A percentile compares a stretch with the other conserved stretches of the same genome.
phyloP scores from a whole-genome alignment of 371 early-diverging fungal species.

The Mucor saturninus region DNA sequence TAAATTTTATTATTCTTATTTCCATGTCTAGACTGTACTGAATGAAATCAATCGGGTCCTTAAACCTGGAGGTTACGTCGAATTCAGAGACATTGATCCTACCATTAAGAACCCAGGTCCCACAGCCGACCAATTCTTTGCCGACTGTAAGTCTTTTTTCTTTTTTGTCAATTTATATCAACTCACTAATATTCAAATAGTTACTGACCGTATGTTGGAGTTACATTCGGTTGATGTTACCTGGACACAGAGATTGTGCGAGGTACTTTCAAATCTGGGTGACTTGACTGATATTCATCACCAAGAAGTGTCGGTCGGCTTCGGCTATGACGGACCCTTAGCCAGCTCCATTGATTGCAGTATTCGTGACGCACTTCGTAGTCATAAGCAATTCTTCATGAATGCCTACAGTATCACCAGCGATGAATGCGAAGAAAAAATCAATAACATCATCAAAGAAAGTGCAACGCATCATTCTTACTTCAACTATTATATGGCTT shows the following conservation, averaged over 20 bases:
- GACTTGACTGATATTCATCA: slow-evolving; percentile 43
- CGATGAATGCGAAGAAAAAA: slow-evolving; percentile 13
- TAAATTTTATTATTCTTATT: background rate
- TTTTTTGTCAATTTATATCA: slow-evolving; percentile 1
- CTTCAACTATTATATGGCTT: slow-evolving; percentile 37
- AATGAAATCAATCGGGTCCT: slow-evolving; percentile 42
- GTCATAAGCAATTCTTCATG: slow-evolving; percentile 24
- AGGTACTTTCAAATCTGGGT: slow-evolving; percentile 22
- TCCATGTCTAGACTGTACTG: slow-evolving; percentile 24
- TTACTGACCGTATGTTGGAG: slow-evolving; percentile 12
- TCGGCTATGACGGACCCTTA: slow-evolving; percentile 23
- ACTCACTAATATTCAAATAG: background rate
- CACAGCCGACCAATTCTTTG: slow-evolving; percentile 30
- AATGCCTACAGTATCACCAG: slow-evolving; percentile 10
- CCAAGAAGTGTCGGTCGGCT: slow-evolving; percentile 30
- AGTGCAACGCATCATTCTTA: slow-evolving; percentile 23
- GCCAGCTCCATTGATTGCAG: slow-evolving; percentile 19
- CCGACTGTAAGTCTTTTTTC: slow-evolving; percentile 1
- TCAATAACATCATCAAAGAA: slow-evolving; percentile 25
- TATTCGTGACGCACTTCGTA: slow-evolving; percentile 12
- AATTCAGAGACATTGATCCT: slow-evolving; percentile 59
- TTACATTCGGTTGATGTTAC: slow-evolving; percentile 31
- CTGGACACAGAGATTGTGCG: slow-evolving; percentile 34
- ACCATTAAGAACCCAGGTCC: slow-evolving; percentile 58
- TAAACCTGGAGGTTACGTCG: slow-evolving; percentile 62